phyloP scores from a whole-genome alignment of 2,329 filamentous ascomycete species.

The Cladobotryum protrusum region DNA sequence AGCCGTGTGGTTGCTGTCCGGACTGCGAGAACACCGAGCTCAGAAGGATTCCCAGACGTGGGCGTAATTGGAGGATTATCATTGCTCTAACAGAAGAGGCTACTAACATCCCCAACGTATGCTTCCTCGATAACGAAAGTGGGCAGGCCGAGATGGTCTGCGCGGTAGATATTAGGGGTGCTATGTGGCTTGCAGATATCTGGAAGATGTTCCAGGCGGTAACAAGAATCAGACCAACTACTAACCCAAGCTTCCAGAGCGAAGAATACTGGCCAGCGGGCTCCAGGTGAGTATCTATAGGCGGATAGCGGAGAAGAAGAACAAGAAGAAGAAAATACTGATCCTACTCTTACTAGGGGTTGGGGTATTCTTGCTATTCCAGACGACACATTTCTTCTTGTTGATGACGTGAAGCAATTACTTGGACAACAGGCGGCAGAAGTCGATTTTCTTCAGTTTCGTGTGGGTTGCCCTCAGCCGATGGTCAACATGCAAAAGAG shows the following conservation, averaged over 20 bases:
- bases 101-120: slow-evolving; percentile 48
- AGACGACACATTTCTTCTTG: slow-evolving; percentile 36
- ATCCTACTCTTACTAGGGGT: slow-evolving; percentile 25
- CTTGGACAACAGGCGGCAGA: slow-evolving; percentile 22
- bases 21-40: slow-evolving; percentile 17
- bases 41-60: slow-evolving; percentile 33
- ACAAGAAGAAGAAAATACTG: too few species aligned
- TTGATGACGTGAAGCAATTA: slow-evolving; percentile 28
- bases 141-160: slow-evolving; percentile 45
- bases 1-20: slow-evolving; percentile 11
- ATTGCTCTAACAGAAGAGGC: slow-evolving; percentile 34
- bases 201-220: slow-evolving; percentile 34
- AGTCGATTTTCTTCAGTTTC: slow-evolving; percentile 11
- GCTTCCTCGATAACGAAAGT: slow-evolving; percentile 40
- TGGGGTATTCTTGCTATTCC: slow-evolving; percentile 46
- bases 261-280: slow-evolving; percentile 23
- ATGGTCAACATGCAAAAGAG: slow-evolving; percentile 23
- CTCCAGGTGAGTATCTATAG: slow-evolving; percentile 20
- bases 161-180: slow-evolving; percentile 45
- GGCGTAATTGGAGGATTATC: slow-evolving; percentile 45
- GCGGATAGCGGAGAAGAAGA: too few species aligned
- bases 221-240: slow-evolving; percentile 19
- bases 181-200: slow-evolving; percentile 45
- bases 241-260: slow-evolving; percentile 18
- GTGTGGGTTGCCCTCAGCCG: slow-evolving; percentile 13